A percentile compares a stretch with the other conserved stretches of the same genome.
Evolutionary conservation across 1,284 basidiomycete genomes (phyloP).

Genomic region (Irpex sp.): DNA sequence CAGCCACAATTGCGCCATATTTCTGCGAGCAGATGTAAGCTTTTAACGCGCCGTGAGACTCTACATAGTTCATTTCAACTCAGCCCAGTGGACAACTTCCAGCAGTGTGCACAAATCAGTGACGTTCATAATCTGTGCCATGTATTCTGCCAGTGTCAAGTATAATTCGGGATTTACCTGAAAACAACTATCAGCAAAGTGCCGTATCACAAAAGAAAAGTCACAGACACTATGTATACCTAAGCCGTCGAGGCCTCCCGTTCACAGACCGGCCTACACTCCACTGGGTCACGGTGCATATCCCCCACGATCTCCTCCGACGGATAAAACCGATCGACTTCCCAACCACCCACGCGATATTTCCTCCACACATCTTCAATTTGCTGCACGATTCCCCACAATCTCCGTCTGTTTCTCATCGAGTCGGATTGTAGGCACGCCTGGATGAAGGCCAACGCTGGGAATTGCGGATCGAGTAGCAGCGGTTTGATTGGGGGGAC

Average conservation of each 20-base stretch:
- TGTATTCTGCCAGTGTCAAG: too few relatives aligned
- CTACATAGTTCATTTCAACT: too few relatives aligned
- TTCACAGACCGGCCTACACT: neutral
- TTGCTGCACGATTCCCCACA: slow-evolving; percentile 9
- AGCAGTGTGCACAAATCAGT: too few relatives aligned
- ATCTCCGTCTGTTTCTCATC: slow-evolving; percentile 9
- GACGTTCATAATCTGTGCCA: too few relatives aligned
- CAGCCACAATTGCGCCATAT: too few relatives aligned
- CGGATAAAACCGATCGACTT: slow-evolving; percentile 10
- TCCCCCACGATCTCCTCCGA: neutral
- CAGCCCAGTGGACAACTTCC: too few relatives aligned
- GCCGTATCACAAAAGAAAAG: too few relatives aligned
- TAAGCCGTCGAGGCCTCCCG: neutral
- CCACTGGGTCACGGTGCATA: neutral
- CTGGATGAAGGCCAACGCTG: slow-evolving; percentile 7
- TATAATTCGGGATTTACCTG: too few relatives aligned
- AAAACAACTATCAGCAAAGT: too few relatives aligned
- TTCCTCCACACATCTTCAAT: slow-evolving; percentile 5
- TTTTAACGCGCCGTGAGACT: too few relatives aligned
- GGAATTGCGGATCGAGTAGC: slow-evolving; percentile 5
- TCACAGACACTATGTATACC: too few relatives aligned
- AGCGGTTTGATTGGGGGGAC: slow-evolving; percentile 1
- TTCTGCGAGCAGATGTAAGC: too few relatives aligned
- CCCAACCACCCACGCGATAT: slow-evolving; percentile 9
- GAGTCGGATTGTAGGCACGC: slow-evolving; percentile 11